Evolutionary conservation across 2,329 filamentous ascomycete genomes (phyloP), one percentile per base, ranked within the genome.

Genomic region (Gaeumannomyces sp.): DNA sequence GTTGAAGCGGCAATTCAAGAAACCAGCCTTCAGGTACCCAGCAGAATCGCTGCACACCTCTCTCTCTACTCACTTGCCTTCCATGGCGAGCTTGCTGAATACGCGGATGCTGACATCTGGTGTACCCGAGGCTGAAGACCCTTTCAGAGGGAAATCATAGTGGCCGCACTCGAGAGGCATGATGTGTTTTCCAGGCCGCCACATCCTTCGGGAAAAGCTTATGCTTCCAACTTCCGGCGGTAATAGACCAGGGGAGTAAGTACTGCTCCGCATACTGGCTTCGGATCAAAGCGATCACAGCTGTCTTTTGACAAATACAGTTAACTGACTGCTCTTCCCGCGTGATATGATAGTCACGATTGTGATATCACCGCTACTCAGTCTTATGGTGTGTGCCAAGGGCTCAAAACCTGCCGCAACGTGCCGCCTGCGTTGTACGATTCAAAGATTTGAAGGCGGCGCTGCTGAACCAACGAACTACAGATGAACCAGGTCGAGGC

Each of bases 171-270:
- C 11, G 86, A 90, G 65, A 90, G 92, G 22, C 83, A 93, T 68
- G 94, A 98, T 88, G 90, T 98, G 59, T 97, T 96, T 73, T 98
- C 1, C 94, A 97, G 76, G 94, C 94, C 60, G 91, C 91, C 64
- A 93, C 91, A 3, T 92, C 89, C 13, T 97, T 97, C 75, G 94
- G 93, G 58, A 97, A 97, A 76, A 96, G 92, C 72, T 76, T 97
- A 64, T 97, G 94, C 78, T 97, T 94, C 73, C 93, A 97, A 74
- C 82, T 97, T 1, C 93, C 93, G 11, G 93, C 93, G 29, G 88
- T 97, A 38, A 88, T 97, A 65, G 90, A 94, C 71, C 86, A 89
- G 75, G 94, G 94, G 69, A 92, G 91, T 93, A 79, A 72, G 88
- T 84, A 66, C 27, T 59, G 64, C 4, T 65, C 64, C 67, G 19